Evolutionary conservation across 768 basidiomycete species (phyloP), one percentile per base, ranked within the genome.

Genomic region (Lactifluus subvellereus): DNA sequence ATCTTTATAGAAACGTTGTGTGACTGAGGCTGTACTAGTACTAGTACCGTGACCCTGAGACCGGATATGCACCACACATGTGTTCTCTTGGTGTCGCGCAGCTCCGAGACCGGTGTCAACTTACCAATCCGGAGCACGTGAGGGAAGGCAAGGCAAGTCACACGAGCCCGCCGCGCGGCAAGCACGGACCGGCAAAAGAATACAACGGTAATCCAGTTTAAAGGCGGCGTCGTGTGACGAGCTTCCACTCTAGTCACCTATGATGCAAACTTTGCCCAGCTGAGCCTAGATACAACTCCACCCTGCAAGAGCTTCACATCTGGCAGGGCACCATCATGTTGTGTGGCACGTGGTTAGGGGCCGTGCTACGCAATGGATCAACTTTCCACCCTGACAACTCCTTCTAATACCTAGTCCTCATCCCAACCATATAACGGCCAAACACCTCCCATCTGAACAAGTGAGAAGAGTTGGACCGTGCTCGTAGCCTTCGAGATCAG

Each of bases 401-500:
- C 7, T 49, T 22, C 9, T 18, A 16, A n/a, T 16, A 4, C 16
- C 30, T n/a, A 16, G 14, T 6, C 13, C 35, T 38, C 13, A 27
- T 14, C 35, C 9, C 30, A 22, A 43, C 43, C 11, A 42, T 9
- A 35, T 42, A 43, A 59, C 43, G 52, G 32, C 59, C 13, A 37
- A 16, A n/a, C 18, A 42, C 4, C 52, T 60, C 22, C 59, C 59
- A 13, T 37, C 51, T 27, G 42, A 20, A 18, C 59, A 60, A 27
- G 43, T 43, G 2, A 60, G 27, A 45, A 33, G 32, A 47, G 59
- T 16, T 60, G 11, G 35, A 47, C 4, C 14, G 5, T 18, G 51
- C 59, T 35, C 43, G 51, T 22, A 38, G n/a, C 35, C 32, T 60
- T n/a, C 59, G 43, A 45, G 52, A 60, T 18, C 51, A 49, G 13